Percentiles rank a stretch among this genome's conserved stretches.
Conservation (phyloP, 169 alveolate species). For the Eimeria necatrix region DNA sequence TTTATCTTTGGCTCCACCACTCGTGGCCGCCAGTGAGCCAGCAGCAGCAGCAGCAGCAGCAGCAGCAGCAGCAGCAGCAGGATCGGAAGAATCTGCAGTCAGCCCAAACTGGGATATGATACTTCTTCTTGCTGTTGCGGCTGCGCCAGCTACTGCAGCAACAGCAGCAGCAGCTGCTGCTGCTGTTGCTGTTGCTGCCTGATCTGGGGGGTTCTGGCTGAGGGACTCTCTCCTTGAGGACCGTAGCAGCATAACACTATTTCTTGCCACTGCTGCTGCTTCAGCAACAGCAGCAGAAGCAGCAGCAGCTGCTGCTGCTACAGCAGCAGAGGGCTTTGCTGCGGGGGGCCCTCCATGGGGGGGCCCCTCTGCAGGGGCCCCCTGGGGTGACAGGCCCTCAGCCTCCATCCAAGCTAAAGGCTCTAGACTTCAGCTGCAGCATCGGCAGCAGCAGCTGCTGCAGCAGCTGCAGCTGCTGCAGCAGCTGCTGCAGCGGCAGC, state of each 20-base stretch:
- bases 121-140: not conserved
- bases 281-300: slow-evolving; percentile 24
- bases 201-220: not conserved
- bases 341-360: no score
- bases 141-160: no score
- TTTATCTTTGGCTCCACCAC: not conserved
- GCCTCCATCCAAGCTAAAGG: not conserved
- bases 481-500: not conserved
- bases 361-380: no score
- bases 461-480: not conserved
- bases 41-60: no score
- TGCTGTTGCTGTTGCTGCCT: slow-evolving; percentile 33
- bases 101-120: no score
- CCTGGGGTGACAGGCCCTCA: not conserved
- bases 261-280: not conserved
- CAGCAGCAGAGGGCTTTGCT: no score
- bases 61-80: no score
- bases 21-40: no score
- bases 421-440: not conserved
- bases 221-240: not conserved
- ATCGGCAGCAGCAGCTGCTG: not conserved
- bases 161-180: slow-evolving; percentile 25
- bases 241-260: not conserved
- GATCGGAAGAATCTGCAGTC: no score
- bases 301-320: not conserved